Evolutionary conservation across 352 stramenopile species (phyloP), one percentile per base, ranked within the genome.

Genomic region (Phytophthora rubi): DNA sequence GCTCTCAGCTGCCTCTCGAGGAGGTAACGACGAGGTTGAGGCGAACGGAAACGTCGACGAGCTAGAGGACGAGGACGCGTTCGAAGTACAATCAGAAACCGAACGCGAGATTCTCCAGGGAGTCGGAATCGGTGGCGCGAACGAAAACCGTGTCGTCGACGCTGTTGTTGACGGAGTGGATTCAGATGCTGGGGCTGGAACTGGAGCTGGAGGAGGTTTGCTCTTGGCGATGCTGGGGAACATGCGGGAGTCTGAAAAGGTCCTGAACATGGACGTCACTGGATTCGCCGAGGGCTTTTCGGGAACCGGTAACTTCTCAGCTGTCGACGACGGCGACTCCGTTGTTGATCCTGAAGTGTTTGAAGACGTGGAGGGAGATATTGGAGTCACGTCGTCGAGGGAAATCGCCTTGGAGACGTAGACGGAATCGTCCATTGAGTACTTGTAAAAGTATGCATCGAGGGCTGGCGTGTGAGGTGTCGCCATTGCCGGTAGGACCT

Each of bases 81-180:
- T 75, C 12, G 74, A 62, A 23, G 37, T 58, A 35, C 52, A 47
- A 30, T 75, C 68, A 4, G 69, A 79, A 39, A 44, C 37, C 1
- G 61, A 80, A 1, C 69, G 69, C 12, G 33, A 67, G 13, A 37
- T 83, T 73, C 90, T 88, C 81, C 84, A 90, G 10, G 73, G 69
- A 2, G 70, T 84, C 37, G 80, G 81, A 39, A 90, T 61, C 4
- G 85, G 61, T 16, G 67, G 80, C 21, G 81, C 80, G 37, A 92
- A 78, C 39, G 79, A 82, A 7, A 84, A 58, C 37, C 80, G 44
- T 2, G 65, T 57, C 4, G 75, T 45, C 15, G 67, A 52, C 9
- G 28, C 39, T 44, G 62, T 67, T 68, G 26, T 53, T 57, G 26
- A 30, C 26, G 26, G 26, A 6, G 26, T 30, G 26, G 26, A 6